Percentiles rank a stretch among this genome's conserved stretches.
These are phyloP conservation scores for Trichoderma oligosporum DNA, from an alignment of 2,329 filamentous ascomycete genomes.

Conservation along the genomic window DNA sequence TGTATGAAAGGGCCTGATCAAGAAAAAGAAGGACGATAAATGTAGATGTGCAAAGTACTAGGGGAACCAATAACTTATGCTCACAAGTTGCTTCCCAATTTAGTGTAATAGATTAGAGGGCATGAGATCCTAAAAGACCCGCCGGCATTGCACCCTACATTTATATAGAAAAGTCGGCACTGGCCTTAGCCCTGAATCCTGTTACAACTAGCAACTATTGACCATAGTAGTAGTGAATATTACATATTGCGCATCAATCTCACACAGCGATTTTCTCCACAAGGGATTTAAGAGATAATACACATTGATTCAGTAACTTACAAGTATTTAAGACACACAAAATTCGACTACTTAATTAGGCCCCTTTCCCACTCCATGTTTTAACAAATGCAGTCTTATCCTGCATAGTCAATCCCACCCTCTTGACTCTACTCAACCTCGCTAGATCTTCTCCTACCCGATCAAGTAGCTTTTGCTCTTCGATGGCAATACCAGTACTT, in stretches of 20 bases:
- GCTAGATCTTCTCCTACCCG: conserved; percentile 80
- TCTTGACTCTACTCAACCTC: conserved; percentile 80
- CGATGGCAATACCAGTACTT: conserved; percentile 37
- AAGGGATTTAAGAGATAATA: not conserved
- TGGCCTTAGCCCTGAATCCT: too few species aligned
- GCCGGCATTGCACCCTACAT: too few species aligned
- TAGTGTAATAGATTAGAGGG: too few species aligned
- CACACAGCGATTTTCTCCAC: not conserved
- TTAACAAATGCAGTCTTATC: conserved; percentile 82
- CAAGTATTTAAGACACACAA: not conserved
- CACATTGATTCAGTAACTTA: conserved; percentile 9
- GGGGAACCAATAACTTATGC: too few species aligned
- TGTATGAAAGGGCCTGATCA: not conserved
- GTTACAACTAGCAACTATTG: too few species aligned
- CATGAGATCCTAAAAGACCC: too few species aligned
- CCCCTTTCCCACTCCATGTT: conserved; percentile 51
- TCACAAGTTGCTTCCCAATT: too few species aligned
- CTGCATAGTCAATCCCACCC: conserved; percentile 75
- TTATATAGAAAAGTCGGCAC: too few species aligned
- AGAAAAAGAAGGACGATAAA: too few species aligned
- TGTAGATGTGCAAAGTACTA: too few species aligned
- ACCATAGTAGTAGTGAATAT: too few species aligned
- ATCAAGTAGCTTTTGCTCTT: conserved; percentile 71
- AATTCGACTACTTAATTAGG: conserved; percentile 21
- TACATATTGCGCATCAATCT: too few species aligned